A percentile compares a stretch with the other conserved stretches of the same genome.
Conservation (phyloP, 257 asterid species). For the Salvia hispanica region DNA sequence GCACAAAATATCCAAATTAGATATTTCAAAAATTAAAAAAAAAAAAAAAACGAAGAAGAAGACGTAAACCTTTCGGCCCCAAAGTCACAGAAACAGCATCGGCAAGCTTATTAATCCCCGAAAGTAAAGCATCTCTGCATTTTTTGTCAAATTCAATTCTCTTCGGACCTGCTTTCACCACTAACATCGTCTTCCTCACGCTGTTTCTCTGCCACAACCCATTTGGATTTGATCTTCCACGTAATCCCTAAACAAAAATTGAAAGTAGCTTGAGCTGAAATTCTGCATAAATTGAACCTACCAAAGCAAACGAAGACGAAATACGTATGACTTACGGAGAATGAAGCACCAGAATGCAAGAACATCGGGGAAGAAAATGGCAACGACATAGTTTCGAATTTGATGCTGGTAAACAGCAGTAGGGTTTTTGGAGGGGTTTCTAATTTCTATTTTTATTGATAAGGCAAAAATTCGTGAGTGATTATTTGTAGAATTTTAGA, state of each 20-base stretch:
- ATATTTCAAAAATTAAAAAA: neutral
- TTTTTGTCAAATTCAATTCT: conserved; percentile 71
- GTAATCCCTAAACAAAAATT: conserved; percentile 40
- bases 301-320: neutral
- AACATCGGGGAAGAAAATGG: conserved; percentile 44
- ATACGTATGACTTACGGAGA: conserved; percentile 37
- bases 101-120: conserved; percentile 90
- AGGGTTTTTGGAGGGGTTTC: conserved; percentile 46
- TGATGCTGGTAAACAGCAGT: conserved; percentile 9
- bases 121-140: conserved; percentile 73
- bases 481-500: too few species aligned
- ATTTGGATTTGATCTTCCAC: conserved; percentile 37
- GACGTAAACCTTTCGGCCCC: conserved; percentile 74
- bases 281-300: conserved; percentile 8
- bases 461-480: neutral
- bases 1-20: neutral
- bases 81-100: conserved; percentile 94
- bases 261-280: conserved; percentile 16
- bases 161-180: conserved; percentile 83
- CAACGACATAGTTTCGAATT: conserved; percentile 32
- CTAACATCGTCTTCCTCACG: conserved; percentile 33
- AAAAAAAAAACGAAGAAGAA: neutral
- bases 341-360: conserved; percentile 28
- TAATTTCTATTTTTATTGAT: neutral
- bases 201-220: conserved; percentile 44